phyloP scores from a whole-genome alignment of 208 protist genomes.

The Phytomonas francai region DNA sequence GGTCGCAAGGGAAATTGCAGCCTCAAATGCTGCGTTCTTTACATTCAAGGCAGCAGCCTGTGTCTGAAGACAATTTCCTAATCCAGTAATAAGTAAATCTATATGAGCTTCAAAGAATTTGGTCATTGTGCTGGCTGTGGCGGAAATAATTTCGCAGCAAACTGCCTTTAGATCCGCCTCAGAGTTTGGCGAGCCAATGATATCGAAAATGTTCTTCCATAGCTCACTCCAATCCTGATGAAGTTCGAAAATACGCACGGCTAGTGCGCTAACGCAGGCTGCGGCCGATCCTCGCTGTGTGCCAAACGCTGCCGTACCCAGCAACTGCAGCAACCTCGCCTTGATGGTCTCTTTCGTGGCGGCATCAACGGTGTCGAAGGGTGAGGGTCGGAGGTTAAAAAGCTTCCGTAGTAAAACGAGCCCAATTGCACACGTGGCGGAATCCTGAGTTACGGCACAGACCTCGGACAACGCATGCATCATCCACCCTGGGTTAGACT shows the following conservation, averaged over 20 bases:
- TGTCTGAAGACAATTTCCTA: slow-evolving; percentile 43
- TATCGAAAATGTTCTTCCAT: slow-evolving; percentile 65
- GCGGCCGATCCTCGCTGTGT: slow-evolving; percentile 49
- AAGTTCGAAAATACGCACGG: slow-evolving; percentile 42
- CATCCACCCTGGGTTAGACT: slow-evolving; percentile 32
- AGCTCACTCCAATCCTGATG: slow-evolving; percentile 69
- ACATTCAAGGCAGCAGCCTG: slow-evolving; percentile 21
- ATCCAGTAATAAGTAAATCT: slow-evolving; percentile 26
- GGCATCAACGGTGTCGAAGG: slow-evolving; percentile 37
- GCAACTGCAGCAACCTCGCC: slow-evolving; percentile 41
- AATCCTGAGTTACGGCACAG: slow-evolving; percentile 37
- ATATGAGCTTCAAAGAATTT: slow-evolving; percentile 43
- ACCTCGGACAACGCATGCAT: slow-evolving; percentile 59
- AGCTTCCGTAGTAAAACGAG: slow-evolving; percentile 72
- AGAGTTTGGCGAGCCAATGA: slow-evolving; percentile 39
- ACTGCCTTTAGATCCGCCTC: slow-evolving; percentile 42
- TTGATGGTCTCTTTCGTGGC: slow-evolving; percentile 43
- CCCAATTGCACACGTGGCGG: slow-evolving; percentile 33
- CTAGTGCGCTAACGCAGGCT: slow-evolving; percentile 66
- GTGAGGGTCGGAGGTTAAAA: slow-evolving; percentile 42
- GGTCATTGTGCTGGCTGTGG: slow-evolving; percentile 37
- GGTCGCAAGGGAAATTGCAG: slow-evolving; percentile 40
- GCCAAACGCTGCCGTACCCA: slow-evolving; percentile 45
- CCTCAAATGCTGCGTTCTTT: slow-evolving; percentile 52
- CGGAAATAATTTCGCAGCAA: slow-evolving; percentile 71